Conservation (phyloP, 805 yeast genomes). For the Wickerhamiella sergipiensis region DNA sequence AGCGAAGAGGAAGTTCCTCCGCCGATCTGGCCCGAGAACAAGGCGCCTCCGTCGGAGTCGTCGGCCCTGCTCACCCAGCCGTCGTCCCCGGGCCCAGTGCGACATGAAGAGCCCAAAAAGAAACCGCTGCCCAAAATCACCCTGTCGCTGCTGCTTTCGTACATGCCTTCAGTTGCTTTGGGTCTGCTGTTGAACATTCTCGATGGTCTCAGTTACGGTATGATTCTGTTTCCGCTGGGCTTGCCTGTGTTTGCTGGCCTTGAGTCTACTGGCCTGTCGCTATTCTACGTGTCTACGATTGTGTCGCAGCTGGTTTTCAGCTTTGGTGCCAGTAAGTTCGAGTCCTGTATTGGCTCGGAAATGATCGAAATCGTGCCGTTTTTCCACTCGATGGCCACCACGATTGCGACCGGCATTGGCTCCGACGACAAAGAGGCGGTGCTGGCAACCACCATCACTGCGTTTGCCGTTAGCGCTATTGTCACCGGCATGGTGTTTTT, state of each 20-base stretch:
- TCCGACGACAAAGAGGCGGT: constrained; percentile 33
- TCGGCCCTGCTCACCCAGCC: neutral
- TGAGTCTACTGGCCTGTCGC: constrained; percentile 82
- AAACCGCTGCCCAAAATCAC: neutral
- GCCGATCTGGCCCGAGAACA: neutral
- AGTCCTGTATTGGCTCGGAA: constrained; percentile 88
- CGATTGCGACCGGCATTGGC: constrained; percentile 46
- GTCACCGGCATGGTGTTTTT: constrained; percentile 78
- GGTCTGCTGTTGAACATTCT: constrained; percentile 77
- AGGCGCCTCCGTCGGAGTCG: neutral
- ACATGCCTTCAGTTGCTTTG: constrained; percentile 68
- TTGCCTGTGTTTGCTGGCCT: constrained; percentile 60
- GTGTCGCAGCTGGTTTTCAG: constrained; percentile 81
- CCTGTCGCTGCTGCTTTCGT: constrained; percentile 13
- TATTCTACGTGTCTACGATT: constrained; percentile 89
- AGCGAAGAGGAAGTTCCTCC: neutral
- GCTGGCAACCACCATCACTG: constrained; percentile 72
- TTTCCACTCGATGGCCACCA: constrained; percentile 85
- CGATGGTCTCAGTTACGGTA: constrained; percentile 91
- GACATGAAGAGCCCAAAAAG: neutral
- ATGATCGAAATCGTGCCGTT: constrained; percentile 99
- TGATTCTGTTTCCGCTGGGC: constrained; percentile 91
- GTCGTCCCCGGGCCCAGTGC: neutral
- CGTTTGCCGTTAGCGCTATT: constrained; percentile 71
- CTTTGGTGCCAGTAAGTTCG: constrained; percentile 80